Percentiles rank a stretch among this genome's conserved stretches.
Evolutionary conservation across 306 rosid genomes (phyloP).

Genomic region (Quercus cerris): DNA sequence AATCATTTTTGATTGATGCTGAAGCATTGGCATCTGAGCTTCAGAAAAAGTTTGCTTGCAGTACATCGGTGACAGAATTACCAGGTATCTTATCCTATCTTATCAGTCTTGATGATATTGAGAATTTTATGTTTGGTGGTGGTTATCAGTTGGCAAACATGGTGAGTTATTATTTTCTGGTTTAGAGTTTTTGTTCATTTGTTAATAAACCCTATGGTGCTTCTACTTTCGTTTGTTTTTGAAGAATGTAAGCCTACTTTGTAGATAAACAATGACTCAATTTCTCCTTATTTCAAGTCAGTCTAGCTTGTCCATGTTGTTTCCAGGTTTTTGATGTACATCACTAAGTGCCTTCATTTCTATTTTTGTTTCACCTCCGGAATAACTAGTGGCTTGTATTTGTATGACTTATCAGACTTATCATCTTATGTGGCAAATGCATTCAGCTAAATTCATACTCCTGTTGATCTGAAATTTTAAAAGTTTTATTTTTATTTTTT

Average conservation of each 20-base stretch:
- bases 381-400: background rate
- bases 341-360: background rate
- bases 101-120: slow-evolving; percentile 11
- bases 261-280: background rate
- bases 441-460: background rate
- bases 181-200: background rate
- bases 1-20: slow-evolving; percentile 76
- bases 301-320: background rate
- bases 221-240: background rate
- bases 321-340: background rate
- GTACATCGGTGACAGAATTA: slow-evolving; percentile 79
- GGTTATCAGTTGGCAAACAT: background rate
- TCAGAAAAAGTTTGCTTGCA: slow-evolving; percentile 94
- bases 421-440: background rate
- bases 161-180: background rate
- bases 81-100: slow-evolving; percentile 53
- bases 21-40: slow-evolving; percentile 89
- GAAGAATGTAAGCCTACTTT: background rate
- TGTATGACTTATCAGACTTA: background rate
- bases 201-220: background rate
- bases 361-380: background rate
- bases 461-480: background rate
- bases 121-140: background rate
- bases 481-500: background rate
- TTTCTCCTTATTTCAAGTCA: background rate